Evolutionary conservation across 1,284 basidiomycete genomes (phyloP).

Genomic region (Phlebopus sp.): DNA sequence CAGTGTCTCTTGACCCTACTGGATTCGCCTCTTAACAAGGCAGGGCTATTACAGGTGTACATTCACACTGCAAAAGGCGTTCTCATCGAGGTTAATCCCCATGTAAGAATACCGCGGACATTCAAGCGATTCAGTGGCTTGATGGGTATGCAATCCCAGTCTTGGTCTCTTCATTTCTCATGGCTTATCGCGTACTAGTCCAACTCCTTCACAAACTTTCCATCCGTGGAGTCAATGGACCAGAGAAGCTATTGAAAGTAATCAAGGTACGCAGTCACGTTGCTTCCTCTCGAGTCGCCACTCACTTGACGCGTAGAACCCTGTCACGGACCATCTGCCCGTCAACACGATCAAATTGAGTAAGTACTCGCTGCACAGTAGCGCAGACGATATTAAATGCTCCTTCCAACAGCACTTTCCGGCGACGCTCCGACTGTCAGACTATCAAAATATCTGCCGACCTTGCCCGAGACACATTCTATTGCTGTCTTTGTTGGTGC

Average conservation of each 20-base stretch:
- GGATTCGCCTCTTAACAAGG: constrained; percentile 98
- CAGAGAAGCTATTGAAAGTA: constrained; percentile 95
- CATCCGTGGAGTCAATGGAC: constrained; percentile 94
- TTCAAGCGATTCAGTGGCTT: constrained; percentile 98
- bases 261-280: constrained; percentile 67
- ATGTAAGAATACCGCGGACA: constrained; percentile 95
- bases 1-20: constrained; percentile 95
- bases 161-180: not conserved
- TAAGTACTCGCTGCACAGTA: constrained; percentile 39
- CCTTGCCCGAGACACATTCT: constrained; percentile 82
- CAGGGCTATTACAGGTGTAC: constrained; percentile 94
- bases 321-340: constrained; percentile 93
- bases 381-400: constrained; percentile 14
- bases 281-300: not conserved
- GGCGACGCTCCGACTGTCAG: constrained; percentile 87
- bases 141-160: constrained; percentile 72
- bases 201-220: constrained; percentile 96
- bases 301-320: constrained; percentile 60
- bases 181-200: constrained; percentile 50
- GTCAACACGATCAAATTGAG: constrained; percentile 95
- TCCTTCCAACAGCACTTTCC: constrained; percentile 66
- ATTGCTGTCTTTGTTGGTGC: constrained; percentile 97
- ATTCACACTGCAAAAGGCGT: constrained; percentile 97
- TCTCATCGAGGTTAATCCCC: constrained; percentile 97
- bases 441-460: constrained; percentile 80